A percentile compares a stretch with the other conserved stretches of the same genome.
phyloP scores from a whole-genome alignment of 78 protist species.

The Protostelium mycophagum region DNA sequence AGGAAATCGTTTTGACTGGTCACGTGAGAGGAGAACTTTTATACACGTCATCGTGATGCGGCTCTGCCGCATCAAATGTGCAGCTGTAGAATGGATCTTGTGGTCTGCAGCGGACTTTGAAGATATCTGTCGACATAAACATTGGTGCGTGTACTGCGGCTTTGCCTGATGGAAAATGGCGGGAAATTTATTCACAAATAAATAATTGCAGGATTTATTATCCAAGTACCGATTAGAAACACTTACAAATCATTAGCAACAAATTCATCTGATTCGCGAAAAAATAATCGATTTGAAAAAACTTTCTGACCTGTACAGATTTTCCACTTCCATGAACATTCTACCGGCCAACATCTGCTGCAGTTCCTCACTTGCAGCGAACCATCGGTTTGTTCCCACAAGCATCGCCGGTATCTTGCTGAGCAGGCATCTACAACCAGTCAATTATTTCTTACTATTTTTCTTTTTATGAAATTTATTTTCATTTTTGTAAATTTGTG shows the following conservation, averaged over 20 bases:
- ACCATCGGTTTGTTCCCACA: background rate
- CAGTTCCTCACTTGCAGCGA: background rate
- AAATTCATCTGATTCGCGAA: too few relatives aligned
- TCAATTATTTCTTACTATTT: too few relatives aligned
- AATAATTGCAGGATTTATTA: too few relatives aligned
- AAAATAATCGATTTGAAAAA: too few relatives aligned
- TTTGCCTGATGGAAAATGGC: background rate
- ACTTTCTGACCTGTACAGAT: background rate
- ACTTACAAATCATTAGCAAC: too few relatives aligned
- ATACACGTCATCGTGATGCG: constrained; percentile 22
- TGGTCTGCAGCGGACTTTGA: constrained; percentile 18
- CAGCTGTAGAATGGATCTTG: constrained; percentile 19
- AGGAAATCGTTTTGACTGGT: constrained; percentile 53
- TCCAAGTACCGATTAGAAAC: too few relatives aligned
- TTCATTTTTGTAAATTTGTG: too few relatives aligned
- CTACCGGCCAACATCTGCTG: background rate
- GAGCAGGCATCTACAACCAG: background rate
- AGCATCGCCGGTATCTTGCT: background rate
- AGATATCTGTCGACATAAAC: constrained; percentile 11
- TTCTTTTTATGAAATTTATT: too few relatives aligned
- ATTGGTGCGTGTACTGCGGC: constrained; percentile 27
- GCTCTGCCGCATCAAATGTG: constrained; percentile 32
- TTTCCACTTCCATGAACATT: background rate
- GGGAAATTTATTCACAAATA: background rate
- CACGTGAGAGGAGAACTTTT: constrained; percentile 17